Percentiles rank a stretch among this genome's conserved stretches.
phyloP scores from a whole-genome alignment of 768 basidiomycete species.

The Rhizopogon vulgaris region DNA sequence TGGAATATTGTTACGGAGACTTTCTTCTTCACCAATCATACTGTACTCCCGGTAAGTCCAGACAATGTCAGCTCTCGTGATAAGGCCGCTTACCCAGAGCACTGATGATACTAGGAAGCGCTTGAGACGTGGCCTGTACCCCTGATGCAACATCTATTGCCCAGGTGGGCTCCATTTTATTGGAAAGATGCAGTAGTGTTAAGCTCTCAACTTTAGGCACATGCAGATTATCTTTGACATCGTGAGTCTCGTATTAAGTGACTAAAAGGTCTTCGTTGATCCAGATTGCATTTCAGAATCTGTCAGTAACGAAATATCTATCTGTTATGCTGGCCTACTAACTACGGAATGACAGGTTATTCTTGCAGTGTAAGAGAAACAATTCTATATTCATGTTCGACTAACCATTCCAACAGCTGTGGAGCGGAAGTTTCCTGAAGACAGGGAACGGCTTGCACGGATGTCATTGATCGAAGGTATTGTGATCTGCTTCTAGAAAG shows the following conservation, averaged over 20 bases:
- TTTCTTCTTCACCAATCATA: slow-evolving; percentile 96
- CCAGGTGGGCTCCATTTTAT: slow-evolving; percentile 40
- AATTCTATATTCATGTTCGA: neutral
- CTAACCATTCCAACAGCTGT: slow-evolving; percentile 46
- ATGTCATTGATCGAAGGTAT: slow-evolving; percentile 92
- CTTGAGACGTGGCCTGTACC: slow-evolving; percentile 92
- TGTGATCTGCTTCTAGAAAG: neutral
- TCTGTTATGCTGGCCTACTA: slow-evolving; percentile 13
- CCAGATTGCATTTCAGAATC: neutral
- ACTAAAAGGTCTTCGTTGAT: neutral
- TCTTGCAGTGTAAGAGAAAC: slow-evolving; percentile 56
- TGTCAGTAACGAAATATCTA: slow-evolving; percentile 37
- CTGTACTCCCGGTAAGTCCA: slow-evolving; percentile 73
- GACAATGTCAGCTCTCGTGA: neutral
- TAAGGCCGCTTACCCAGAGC: neutral
- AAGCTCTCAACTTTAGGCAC: slow-evolving; percentile 39
- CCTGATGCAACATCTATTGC: slow-evolving; percentile 78
- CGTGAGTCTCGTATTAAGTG: slow-evolving; percentile 36
- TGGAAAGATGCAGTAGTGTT: neutral
- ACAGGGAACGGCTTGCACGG: slow-evolving; percentile 68
- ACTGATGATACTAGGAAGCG: slow-evolving; percentile 48
- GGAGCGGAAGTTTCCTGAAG: slow-evolving; percentile 85
- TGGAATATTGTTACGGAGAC: slow-evolving; percentile 88
- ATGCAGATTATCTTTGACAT: slow-evolving; percentile 92
- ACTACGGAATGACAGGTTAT: slow-evolving; percentile 32